These are phyloP conservation scores for Hyaloscypha hepaticicola DNA, from an alignment of 495 filamentous ascomycete genomes.

Conservation along the genomic window DNA sequence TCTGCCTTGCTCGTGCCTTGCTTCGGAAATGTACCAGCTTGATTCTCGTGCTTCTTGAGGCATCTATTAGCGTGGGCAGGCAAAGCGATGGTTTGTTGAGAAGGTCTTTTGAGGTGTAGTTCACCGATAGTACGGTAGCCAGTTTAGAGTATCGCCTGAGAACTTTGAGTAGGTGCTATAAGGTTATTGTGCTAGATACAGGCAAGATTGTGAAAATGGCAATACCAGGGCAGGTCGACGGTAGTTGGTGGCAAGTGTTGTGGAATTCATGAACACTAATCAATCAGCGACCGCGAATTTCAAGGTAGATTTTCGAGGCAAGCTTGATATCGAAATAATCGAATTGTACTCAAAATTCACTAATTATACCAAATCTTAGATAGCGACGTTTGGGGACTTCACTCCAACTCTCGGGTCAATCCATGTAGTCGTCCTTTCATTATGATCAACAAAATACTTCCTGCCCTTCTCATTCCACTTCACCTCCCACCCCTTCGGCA, in stretches of 20 bases:
- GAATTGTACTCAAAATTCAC: too few species aligned
- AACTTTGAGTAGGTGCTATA: constrained; percentile 44
- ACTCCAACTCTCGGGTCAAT: not conserved
- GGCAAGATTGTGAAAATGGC: constrained; percentile 38
- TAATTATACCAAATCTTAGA: too few species aligned
- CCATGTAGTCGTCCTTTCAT: not conserved
- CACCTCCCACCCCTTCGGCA: constrained; percentile 1
- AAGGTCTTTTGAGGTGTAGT: constrained; percentile 54
- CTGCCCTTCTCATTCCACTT: not conserved
- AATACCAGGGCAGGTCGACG: constrained; percentile 21
- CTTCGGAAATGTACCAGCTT: constrained; percentile 36
- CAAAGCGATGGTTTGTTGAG: constrained; percentile 59
- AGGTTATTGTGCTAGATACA: constrained; percentile 42
- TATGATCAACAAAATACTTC: constrained; percentile 8
- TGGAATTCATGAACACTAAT: constrained; percentile 49
- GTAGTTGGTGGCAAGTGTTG: constrained; percentile 31
- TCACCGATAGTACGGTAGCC: constrained; percentile 53
- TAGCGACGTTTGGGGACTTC: too few species aligned
- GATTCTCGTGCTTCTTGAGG: constrained; percentile 38
- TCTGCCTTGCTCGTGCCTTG: constrained; percentile 60
- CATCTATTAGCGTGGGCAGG: constrained; percentile 46
- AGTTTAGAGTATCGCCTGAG: constrained; percentile 53
- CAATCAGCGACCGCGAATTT: too few species aligned
- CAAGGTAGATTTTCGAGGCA: too few species aligned
- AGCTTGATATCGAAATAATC: too few species aligned